Evolutionary conservation across 441 rosid species (phyloP), one percentile per base, ranked within the genome.

Genomic region (Flueggea neowawraea): DNA sequence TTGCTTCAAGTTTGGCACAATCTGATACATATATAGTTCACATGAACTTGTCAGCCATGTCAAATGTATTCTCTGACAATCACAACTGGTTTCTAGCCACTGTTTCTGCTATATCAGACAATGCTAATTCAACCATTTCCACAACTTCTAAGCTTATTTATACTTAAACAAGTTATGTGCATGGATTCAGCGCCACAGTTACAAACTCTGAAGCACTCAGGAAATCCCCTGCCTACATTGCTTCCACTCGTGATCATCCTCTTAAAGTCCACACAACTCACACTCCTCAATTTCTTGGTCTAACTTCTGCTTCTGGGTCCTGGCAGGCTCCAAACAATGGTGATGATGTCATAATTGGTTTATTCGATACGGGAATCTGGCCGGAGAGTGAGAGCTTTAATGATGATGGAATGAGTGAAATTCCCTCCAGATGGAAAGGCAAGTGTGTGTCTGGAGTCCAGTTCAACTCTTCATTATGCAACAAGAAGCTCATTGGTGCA

Each of bases 281-380:
- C 28, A 85, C 90, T 12, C 86, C 87, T 9, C 81, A 86, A 63
- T 91, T 91, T 68, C 80, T 88, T 1, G 90, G 94, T 3, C 71
- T 91, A 12, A 76, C 76, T 5, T 79, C 83, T 62, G 78, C 76
- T 54, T 84, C 73, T 0, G 88, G 90, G 0, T 81, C 83, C 32
- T 89, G 95, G 96, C 82, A 87, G 0, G 74, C 78, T 10, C 73
- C 93, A 6, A 73, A 81, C 55, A 85, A 77, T 64, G 97, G 96
- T 12, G 84, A 87, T 15, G 95, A 84, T 67, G 78, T 89, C 10
- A 78, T 91, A 11, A 70, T 85, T 45, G 87, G 95, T 2, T 75
- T 84, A 3, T 71, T 91, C 22, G 92, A 87, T 52, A 87, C 95
- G 5, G 92, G 95, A 31, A 69, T 91, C 14, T 82, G 87, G 91